phyloP scores from a whole-genome alignment of 176 grass and related monocot genomes.

The Cenchrus americanus region DNA sequence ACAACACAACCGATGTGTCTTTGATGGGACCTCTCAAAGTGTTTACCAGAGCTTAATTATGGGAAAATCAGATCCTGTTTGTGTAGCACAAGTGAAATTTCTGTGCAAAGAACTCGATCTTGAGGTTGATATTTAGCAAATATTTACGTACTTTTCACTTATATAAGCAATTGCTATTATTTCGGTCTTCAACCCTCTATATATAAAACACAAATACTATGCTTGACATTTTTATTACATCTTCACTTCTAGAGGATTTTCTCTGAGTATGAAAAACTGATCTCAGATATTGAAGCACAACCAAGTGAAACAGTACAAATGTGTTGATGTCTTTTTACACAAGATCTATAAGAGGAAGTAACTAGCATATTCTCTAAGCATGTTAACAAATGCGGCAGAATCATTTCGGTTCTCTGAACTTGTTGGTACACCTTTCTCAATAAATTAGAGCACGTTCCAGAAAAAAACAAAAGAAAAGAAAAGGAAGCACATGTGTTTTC shows the following conservation, averaged over 20 bases:
- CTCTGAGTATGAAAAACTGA: conserved; percentile 50
- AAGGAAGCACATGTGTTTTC: neutral
- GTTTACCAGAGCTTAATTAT: no score
- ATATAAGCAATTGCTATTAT: neutral
- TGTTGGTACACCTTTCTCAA: neutral
- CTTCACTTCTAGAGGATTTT: conserved; percentile 40
- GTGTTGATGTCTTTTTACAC: conserved; percentile 62
- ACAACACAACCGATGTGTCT: no score
- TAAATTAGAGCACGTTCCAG: neutral
- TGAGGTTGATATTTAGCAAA: conserved; percentile 43
- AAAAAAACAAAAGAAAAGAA: neutral
- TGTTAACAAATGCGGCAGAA: neutral
- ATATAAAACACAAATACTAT: neutral
- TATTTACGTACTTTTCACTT: neutral
- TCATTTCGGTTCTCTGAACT: conserved; percentile 1
- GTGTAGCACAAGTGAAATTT: conserved; percentile 57
- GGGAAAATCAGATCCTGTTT: no score
- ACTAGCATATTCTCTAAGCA: conserved; percentile 21
- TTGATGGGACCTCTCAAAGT: no score
- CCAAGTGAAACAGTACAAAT: conserved; percentile 56
- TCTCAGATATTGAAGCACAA: conserved; percentile 58
- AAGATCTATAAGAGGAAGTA: conserved; percentile 74
- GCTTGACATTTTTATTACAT: neutral
- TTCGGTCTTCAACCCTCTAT: neutral
- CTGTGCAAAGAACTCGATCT: conserved; percentile 76